These are phyloP conservation scores for Aegilops speltoides DNA, from an alignment of 176 grass and related monocot species.

Conservation along the genomic window DNA sequence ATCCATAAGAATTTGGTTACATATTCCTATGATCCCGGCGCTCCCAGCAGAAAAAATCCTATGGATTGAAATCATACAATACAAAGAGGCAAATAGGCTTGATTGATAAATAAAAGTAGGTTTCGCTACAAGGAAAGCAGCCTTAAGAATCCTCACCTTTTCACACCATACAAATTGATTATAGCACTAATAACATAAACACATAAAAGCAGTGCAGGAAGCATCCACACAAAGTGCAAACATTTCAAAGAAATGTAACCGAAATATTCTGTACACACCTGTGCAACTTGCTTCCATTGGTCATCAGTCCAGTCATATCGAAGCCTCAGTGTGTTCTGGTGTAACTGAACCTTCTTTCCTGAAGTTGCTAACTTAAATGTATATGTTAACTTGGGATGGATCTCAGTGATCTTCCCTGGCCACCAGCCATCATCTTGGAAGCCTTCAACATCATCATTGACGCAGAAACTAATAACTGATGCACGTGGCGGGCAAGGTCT, in stretches of 20 bases:
- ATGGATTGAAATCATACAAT: neutral
- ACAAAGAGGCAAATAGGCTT: neutral
- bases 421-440: constrained; percentile 64
- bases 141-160: neutral
- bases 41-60: neutral
- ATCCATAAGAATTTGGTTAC: neutral
- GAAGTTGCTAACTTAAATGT: constrained; percentile 41
- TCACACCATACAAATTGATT: neutral
- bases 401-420: constrained; percentile 46
- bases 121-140: neutral
- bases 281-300: constrained; percentile 46
- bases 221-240: constrained; percentile 1
- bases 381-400: constrained; percentile 36
- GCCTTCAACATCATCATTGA: constrained; percentile 65
- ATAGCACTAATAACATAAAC: neutral
- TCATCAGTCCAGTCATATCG: constrained; percentile 50
- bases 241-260: constrained; percentile 30
- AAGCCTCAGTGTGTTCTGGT: constrained; percentile 52
- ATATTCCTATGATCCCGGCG: neutral
- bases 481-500: constrained; percentile 47
- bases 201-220: constrained; percentile 9
- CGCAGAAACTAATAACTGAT: constrained; percentile 39
- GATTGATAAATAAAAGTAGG: neutral
- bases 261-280: constrained; percentile 39
- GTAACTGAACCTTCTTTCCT: constrained; percentile 51